A percentile compares a stretch with the other conserved stretches of the same genome.
Evolutionary conservation across 768 basidiomycete species (phyloP).

Genomic region (Xerocomellus dryophilus): DNA sequence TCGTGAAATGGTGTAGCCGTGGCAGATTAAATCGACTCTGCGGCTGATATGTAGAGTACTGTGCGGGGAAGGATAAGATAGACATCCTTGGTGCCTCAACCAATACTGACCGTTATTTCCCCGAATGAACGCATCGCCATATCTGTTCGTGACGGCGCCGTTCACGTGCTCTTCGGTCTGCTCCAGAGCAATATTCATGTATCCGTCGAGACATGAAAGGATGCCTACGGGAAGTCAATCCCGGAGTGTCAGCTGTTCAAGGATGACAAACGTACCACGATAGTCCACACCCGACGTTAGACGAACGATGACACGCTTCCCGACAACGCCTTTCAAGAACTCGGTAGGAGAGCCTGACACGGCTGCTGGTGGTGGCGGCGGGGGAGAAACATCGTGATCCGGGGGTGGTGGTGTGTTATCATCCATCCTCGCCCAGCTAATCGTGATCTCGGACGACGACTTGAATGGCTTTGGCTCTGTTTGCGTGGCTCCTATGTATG

Average conservation of each 20-base stretch:
- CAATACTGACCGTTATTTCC: conserved; percentile 78
- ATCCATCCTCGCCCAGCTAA: conserved; percentile 20
- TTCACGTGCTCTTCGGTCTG: conserved; percentile 96
- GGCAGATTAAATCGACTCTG: conserved; percentile 47
- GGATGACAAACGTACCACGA: conserved; percentile 53
- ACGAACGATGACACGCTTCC: conserved; percentile 91
- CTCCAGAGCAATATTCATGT: conserved; percentile 99
- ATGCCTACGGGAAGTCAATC: conserved; percentile 54
- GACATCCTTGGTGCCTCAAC: no score
- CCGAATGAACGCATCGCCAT: conserved; percentile 93
- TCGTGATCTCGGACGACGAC: not conserved
- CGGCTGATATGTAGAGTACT: conserved; percentile 82
- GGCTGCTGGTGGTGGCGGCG: conserved; percentile 46
- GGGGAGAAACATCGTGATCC: conserved; percentile 41
- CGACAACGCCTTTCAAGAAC: conserved; percentile 92
- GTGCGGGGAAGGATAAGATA: not conserved
- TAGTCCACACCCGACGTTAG: conserved; percentile 93
- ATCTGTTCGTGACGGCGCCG: conserved; percentile 80
- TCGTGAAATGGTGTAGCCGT: not conserved
- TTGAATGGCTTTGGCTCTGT: conserved; percentile 15
- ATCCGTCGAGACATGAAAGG: conserved; percentile 93
- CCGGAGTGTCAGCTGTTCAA: not conserved
- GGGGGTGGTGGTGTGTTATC: conserved; percentile 37
- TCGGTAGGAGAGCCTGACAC: conserved; percentile 84
- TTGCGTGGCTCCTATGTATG: conserved; percentile 12